Percentiles rank a stretch among this genome's conserved stretches.
These are phyloP conservation scores for Chlorociboria aeruginascens DNA, from an alignment of 495 filamentous ascomycete genomes.

Conservation along the genomic window DNA sequence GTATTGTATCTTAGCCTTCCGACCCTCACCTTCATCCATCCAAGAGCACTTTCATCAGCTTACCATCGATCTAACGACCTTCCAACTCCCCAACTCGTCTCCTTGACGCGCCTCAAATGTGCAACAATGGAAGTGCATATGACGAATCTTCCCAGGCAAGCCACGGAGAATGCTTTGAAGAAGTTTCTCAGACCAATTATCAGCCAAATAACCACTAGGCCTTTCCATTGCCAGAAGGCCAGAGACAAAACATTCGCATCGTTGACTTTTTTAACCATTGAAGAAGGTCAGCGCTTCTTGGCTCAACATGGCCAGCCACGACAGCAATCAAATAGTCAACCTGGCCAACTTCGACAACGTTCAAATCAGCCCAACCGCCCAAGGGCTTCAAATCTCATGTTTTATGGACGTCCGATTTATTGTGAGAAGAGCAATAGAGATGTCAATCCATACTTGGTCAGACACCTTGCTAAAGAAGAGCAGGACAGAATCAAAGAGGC, in stretches of 20 bases:
- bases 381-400: conserved; percentile 19
- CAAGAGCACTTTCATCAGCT: no score
- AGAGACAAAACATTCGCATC: conserved; percentile 21
- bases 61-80: no score
- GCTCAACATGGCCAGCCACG: conserved; percentile 18
- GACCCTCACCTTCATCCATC: no score
- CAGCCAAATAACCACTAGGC: conserved; percentile 19
- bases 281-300: conserved; percentile 26
- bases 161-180: conserved; percentile 23
- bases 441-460: conserved; percentile 27
- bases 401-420: conserved; percentile 26
- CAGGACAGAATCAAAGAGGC: conserved; percentile 12
- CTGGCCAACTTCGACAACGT: no score
- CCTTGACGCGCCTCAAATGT: neutral
- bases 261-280: conserved; percentile 25
- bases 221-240: conserved; percentile 26
- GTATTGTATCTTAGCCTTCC: no score
- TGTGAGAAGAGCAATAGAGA: conserved; percentile 30
- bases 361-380: no score
- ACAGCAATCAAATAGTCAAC: no score
- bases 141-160: conserved; percentile 24
- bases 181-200: conserved; percentile 26
- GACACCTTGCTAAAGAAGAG: conserved; percentile 26
- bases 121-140: conserved; percentile 32
- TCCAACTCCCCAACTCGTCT: no score